phyloP scores from a whole-genome alignment of 495 filamentous ascomycete species.

The Penicilliopsis zonata region DNA sequence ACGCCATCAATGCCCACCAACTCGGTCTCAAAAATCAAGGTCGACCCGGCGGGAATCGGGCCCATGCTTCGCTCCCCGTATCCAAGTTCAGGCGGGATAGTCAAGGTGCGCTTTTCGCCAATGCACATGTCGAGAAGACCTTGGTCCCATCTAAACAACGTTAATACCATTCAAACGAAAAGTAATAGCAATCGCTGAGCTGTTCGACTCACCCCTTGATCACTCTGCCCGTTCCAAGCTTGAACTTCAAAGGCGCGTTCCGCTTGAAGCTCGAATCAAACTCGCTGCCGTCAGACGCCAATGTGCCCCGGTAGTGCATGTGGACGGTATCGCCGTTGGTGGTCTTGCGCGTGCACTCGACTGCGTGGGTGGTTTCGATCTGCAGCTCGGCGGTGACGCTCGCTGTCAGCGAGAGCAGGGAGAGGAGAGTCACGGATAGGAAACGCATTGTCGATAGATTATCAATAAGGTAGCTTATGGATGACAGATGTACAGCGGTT shows the following conservation, averaged over 20 bases:
- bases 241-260: slow-evolving; percentile 62
- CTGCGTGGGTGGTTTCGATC: slow-evolving; percentile 62
- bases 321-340: slow-evolving; percentile 62
- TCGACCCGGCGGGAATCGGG: slow-evolving; percentile 67
- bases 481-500: no score
- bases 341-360: slow-evolving; percentile 65
- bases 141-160: slow-evolving; percentile 74
- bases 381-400: slow-evolving; percentile 41
- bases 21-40: slow-evolving; percentile 87
- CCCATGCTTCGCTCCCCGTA: slow-evolving; percentile 70
- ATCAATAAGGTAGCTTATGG: no score
- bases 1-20: slow-evolving; percentile 81
- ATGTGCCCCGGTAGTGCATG: slow-evolving; percentile 81
- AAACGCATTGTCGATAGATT: slow-evolving; percentile 47
- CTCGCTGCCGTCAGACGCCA: slow-evolving; percentile 38
- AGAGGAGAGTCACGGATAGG: slow-evolving; percentile 42
- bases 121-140: slow-evolving; percentile 92
- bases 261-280: slow-evolving; percentile 61
- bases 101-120: slow-evolving; percentile 87
- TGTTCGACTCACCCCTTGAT: slow-evolving; percentile 62
- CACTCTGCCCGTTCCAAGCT: slow-evolving; percentile 65
- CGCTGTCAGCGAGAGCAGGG: slow-evolving; percentile 32
- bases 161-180: no score
- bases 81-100: slow-evolving; percentile 74
- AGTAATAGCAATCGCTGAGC: background rate